Evolutionary conservation across 495 filamentous ascomycete species (phyloP).

Genomic region (Sphaerosporella brunnea): DNA sequence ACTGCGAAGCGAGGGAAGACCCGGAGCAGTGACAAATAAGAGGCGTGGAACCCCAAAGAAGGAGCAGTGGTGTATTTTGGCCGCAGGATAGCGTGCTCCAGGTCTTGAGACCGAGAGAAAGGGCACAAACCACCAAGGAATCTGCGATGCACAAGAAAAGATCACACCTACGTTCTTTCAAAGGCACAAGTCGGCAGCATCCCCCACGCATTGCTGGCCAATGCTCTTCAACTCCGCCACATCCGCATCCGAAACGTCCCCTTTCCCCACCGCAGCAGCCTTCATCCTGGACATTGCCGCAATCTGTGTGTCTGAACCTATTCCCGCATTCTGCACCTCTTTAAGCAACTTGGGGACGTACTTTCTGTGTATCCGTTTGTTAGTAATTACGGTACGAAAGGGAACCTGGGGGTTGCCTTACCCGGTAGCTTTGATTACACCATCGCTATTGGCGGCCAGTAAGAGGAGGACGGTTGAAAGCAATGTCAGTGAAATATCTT

Average conservation of each 20-base stretch:
- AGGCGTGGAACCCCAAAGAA: not conserved
- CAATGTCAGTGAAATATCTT: conserved; percentile 16
- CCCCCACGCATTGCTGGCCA: conserved; percentile 5
- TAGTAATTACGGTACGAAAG: not conserved
- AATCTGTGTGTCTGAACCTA: conserved; percentile 6
- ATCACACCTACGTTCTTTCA: not conserved
- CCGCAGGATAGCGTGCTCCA: not conserved
- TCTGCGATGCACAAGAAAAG: not conserved
- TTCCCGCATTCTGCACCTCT: conserved; percentile 14
- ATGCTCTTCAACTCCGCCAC: conserved; percentile 16
- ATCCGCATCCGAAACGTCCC: conserved; percentile 10
- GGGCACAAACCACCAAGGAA: not conserved
- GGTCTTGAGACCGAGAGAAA: not conserved
- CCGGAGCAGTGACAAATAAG: not conserved
- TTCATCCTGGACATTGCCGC: conserved; percentile 10
- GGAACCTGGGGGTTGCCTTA: conserved; percentile 9
- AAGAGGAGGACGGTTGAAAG: conserved; percentile 16
- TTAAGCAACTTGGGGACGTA: conserved; percentile 23
- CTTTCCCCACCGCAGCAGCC: conserved; percentile 15
- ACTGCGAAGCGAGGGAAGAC: not conserved
- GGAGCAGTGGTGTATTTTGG: not conserved
- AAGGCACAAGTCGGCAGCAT: not conserved
- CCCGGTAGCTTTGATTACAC: conserved; percentile 23
- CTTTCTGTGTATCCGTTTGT: conserved; percentile 16
- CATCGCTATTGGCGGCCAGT: conserved; percentile 13